These are phyloP conservation scores for Russula virescens DNA, from an alignment of 768 basidiomycete species.

Conservation along the genomic window DNA sequence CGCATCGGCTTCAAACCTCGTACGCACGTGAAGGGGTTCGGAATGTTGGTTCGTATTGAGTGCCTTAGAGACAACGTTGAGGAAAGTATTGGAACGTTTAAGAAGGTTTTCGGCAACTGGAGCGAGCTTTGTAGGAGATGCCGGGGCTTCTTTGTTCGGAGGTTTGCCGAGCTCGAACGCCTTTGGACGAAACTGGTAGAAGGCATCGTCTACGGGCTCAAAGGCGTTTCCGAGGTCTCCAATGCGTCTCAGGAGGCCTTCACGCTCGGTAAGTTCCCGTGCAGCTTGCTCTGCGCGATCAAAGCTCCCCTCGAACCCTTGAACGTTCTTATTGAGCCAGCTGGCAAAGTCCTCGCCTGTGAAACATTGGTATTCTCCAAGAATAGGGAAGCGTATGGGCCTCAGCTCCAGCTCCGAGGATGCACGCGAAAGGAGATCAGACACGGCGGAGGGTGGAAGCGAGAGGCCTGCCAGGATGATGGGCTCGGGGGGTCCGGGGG, in stretches of 20 bases:
- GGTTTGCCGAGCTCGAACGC: constrained; percentile 55
- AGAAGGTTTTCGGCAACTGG: constrained; percentile 51
- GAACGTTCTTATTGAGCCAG: constrained; percentile 76
- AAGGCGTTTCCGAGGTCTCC: constrained; percentile 82
- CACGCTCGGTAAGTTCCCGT: constrained; percentile 46
- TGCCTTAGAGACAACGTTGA: constrained; percentile 69
- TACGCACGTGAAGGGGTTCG: constrained; percentile 65
- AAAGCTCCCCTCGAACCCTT: constrained; percentile 68
- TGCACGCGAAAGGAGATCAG: constrained; percentile 65
- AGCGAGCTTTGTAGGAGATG: constrained; percentile 31
- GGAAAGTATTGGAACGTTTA: constrained; percentile 64
- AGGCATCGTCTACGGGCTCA: constrained; percentile 71
- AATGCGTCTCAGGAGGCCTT: constrained; percentile 58
- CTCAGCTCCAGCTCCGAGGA: constrained; percentile 65
- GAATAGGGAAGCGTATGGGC: constrained; percentile 65
- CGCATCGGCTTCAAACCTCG: constrained; percentile 71
- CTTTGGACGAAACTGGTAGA: constrained; percentile 80
- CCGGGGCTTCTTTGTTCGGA: constrained; percentile 26
- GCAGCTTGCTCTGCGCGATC: constrained; percentile 76
- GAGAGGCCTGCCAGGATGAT: constrained; percentile 74
- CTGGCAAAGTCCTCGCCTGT: constrained; percentile 83
- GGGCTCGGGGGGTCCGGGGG: constrained; percentile 42
- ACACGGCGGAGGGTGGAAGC: constrained; percentile 57
- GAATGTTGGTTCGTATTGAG: constrained; percentile 41
- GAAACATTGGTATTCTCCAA: constrained; percentile 84